Base-by-base conservation (phyloP, 441 rosid genomes). In the Populus hybrid region DNA sequence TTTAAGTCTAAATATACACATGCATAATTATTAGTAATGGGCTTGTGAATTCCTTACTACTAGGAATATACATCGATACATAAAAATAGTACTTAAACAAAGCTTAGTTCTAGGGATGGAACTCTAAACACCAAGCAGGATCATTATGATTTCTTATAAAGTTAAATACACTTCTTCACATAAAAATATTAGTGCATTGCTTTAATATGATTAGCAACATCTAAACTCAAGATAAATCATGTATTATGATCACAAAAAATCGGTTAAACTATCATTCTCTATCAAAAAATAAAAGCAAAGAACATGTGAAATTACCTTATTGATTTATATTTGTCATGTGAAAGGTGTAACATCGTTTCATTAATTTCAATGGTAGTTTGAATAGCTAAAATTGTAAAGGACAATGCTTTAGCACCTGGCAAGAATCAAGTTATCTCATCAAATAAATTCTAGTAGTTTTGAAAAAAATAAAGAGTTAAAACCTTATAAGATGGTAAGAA, bases 351-450 rank as follows among this genome's bases (percentile, higher is more conserved):
- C 85, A 80, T 92, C 82, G 84, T 84, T 89, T 69, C 87, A 79
- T 76, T 95, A 95, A 76, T 87, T 88, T 77, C 74, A 82, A 16
- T 83, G 87, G 73, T 89, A 98, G 83, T 84, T 72, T 74, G 90
- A 88, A 75, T 84, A 88, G 24, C 24, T 24, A 24, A 24, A 72
- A 84, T 84, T 26, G 88, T 75, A 72, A 84, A 76, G 46, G 93
- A 80, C 67, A 90, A 70, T 32, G 86, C 90, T 23, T 93, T 90
- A 80, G 87, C 54, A 83, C 95, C 2, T 36, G 99, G 96, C 74
- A 96, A 89, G 82, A 96, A 96, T 83, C 90, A 87, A 54, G 91
- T 86, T 86, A 96, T 94, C 86, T 93, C 99, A 34, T 96, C 98
- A 35, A 96, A 96, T 85, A 96, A 87, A 86, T 96, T 98, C 42